Evolutionary conservation across 1,284 basidiomycete species (phyloP), one percentile per base, ranked within the genome.

Genomic region (Irpex sp.): DNA sequence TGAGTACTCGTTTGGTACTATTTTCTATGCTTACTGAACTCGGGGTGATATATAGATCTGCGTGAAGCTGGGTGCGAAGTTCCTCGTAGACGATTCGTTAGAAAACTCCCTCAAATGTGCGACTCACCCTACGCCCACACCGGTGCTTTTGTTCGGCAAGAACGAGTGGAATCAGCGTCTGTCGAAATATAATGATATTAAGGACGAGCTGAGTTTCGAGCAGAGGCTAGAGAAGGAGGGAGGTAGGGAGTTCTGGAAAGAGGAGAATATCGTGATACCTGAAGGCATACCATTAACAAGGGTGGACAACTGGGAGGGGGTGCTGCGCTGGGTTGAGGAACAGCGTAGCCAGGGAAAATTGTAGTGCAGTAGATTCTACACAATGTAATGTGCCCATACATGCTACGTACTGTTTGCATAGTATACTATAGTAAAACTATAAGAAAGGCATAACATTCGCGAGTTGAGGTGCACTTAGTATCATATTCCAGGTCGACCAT

Each of bases 11-110:
- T 58, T 39, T 47, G 31, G 11, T 21, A 26, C 31, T 17, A 46
- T 50, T 54, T 15, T 46, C 15, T 17, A 17, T 15, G n/a, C 4
- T 47, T 31, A 43, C 33, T 47, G 36, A 13, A 19, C 43, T 49
- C 11, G 31, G 31, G 31, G 31, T 4, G 31, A 3, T 31, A 31
- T 31, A 31, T 63, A 89, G 87, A 83, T 90, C 54, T 90, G 90
- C 71, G 75, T 83, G 58, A 80, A 83, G 64, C 76, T 92, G 13
- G 79, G 81, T 26, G 88, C 90, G 15, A 77, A 81, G 55, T 72
- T 93, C 47, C 76, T 93, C 58, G 86, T 93, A 62, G 92, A 94
- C 75, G 92, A 94, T 76, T 91, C 89, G 3, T 72, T 86, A 39
- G 92, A 93, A 74, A 93, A 94, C 72, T 88, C 88, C 15, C 68